Conservation (phyloP, 1,284 basidiomycete species). For the Ceratobasidium papillatum region DNA sequence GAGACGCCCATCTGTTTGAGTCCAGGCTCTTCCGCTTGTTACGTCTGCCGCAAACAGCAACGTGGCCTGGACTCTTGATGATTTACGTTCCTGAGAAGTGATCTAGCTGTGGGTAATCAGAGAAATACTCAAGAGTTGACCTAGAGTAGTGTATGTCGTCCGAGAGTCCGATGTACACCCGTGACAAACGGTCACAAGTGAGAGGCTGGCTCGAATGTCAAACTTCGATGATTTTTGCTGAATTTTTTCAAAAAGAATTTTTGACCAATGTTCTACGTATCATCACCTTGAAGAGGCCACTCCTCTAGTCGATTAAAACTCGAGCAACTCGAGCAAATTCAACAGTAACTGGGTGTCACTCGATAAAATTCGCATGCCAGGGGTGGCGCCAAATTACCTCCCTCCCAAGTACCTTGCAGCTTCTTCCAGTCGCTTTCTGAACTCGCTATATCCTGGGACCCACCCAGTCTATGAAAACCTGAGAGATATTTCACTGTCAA, state of each 20-base stretch:
- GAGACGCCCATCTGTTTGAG: neutral
- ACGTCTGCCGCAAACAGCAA: neutral
- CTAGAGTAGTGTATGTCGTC: too few species aligned
- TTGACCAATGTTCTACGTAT: too few species aligned
- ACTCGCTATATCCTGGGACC: neutral
- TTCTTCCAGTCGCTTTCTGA: neutral
- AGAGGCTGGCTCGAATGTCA: neutral
- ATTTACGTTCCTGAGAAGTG: conserved; percentile 2
- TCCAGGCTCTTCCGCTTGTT: neutral
- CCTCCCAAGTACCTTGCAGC: neutral
- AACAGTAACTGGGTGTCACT: too few species aligned
- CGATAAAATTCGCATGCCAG: too few species aligned
- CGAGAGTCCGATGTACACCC: too few species aligned
- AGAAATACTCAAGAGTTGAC: too few species aligned
- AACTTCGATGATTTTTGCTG: too few species aligned
- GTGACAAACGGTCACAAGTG: too few species aligned
- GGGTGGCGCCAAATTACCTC: neutral
- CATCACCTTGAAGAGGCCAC: too few species aligned
- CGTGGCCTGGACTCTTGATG: neutral
- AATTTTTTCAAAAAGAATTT: too few species aligned
- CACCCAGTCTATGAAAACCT: neutral
- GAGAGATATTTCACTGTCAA: neutral
- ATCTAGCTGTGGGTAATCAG: neutral
- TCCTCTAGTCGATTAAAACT: too few species aligned
- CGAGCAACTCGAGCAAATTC: too few species aligned